A percentile compares a stretch with the other conserved stretches of the same genome.
Evolutionary conservation across 2,329 filamentous ascomycete species (phyloP).

Genomic region (Triangularia verruculosa): DNA sequence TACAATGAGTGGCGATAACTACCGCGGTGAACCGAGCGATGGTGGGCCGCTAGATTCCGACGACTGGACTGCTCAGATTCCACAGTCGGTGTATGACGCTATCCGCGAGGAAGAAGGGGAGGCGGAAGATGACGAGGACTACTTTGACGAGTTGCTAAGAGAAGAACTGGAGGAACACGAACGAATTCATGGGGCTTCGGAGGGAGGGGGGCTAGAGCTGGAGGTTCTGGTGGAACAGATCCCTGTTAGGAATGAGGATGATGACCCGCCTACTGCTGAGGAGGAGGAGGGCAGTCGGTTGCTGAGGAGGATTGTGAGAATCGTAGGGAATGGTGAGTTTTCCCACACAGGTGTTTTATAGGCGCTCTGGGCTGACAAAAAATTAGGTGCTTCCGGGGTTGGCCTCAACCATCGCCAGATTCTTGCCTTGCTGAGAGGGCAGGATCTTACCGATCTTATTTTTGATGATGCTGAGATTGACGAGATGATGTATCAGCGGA

Average conservation of each 20-base stretch:
- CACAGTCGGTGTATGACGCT: neutral
- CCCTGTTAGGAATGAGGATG: neutral
- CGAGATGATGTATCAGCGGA: constrained; percentile 43
- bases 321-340: neutral
- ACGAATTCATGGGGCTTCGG: neutral
- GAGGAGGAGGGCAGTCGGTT: neutral
- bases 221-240: neutral
- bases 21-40: neutral
- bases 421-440: neutral
- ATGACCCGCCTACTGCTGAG: neutral
- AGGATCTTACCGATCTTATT: neutral
- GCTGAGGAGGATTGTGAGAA: neutral
- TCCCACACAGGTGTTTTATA: neutral
- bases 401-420: neutral
- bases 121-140: neutral
- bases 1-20: neutral
- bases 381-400: neutral
- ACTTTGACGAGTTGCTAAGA: neutral
- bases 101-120: neutral
- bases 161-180: neutral
- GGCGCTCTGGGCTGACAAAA: neutral
- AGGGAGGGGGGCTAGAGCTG: neutral
- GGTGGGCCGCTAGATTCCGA: neutral
- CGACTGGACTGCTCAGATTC: neutral
- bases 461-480: constrained; percentile 18